Evolutionary conservation across 139 green algal genomes (phyloP).

Genomic region (Auxenochlorella pyrenoidosa): DNA sequence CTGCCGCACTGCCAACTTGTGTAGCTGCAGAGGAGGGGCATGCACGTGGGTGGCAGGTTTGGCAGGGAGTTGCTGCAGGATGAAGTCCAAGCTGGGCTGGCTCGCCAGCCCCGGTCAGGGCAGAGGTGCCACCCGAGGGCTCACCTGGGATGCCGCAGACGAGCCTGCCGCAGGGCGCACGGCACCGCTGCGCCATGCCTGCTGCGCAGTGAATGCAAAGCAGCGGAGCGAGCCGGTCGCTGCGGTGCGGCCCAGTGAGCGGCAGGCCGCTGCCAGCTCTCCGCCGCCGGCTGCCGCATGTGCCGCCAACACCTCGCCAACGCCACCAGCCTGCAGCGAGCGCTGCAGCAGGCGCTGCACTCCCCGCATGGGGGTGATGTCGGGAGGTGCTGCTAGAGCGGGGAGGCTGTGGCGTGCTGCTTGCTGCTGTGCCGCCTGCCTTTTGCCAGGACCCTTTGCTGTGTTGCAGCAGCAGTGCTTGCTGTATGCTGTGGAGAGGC

Average conservation of each 20-base stretch:
- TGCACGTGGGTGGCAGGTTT: too few species aligned
- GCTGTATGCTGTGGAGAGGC: too few species aligned
- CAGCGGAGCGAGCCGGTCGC: neutral
- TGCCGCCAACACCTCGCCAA: slow-evolving; percentile 1
- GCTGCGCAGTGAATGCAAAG: neutral
- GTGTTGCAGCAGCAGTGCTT: too few species aligned
- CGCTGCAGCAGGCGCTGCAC: slow-evolving; percentile 32
- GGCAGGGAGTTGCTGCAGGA: too few species aligned
- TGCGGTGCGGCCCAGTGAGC: neutral
- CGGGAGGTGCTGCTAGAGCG: neutral
- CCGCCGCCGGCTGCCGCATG: neutral
- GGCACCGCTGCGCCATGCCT: neutral
- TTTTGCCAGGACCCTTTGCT: too few species aligned
- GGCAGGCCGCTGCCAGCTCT: neutral
- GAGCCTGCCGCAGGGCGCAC: neutral
- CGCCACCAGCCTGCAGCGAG: slow-evolving; percentile 6
- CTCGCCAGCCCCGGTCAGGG: too few species aligned
- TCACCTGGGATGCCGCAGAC: neutral
- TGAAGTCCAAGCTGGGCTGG: too few species aligned
- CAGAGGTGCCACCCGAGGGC: too few species aligned
- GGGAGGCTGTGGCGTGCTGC: too few species aligned
- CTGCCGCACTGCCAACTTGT: neutral
- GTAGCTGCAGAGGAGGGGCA: neutral
- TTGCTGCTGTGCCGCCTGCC: too few species aligned
- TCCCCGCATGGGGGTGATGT: slow-evolving; percentile 8